Evolutionary conservation across 2,329 filamentous ascomycete species (phyloP), one percentile per base, ranked within the genome.

Genomic region (Bertia moriformis): DNA sequence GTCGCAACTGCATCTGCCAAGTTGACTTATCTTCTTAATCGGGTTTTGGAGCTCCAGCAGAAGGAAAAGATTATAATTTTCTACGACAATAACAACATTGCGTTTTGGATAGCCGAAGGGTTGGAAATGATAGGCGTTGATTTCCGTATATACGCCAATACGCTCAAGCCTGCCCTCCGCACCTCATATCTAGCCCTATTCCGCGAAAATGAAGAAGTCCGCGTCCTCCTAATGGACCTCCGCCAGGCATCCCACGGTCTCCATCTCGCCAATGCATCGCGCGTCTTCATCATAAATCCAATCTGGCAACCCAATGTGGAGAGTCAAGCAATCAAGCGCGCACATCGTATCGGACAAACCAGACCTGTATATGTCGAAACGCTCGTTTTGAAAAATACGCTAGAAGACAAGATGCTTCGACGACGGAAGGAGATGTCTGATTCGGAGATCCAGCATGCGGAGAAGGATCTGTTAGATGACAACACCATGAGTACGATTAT

Each of bases 291-390:
- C 39, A 61, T 80, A 12, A 79, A 77, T 42, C 76, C 77, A 0
- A 72, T 78, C 40, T 78, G 74, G 59, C 65, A 73, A 17, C 73
- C 73, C 0, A 35, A 66, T 19, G 59, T 78, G 2, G 75, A 81
- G 48, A 74, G 73, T 5, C 76, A 82, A 49, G 76, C 76, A 0
- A 75, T 81, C 47, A 80, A 80, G 48, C 70, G 76, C 48, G 74
- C 76, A 0, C 75, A 81, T 49, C 61, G 76, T 2, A 80, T 81
- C 40, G 77, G 76, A 0, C 77, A 81, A 46, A 74, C 43, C 17
- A 65, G 63, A 19, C 63, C 66, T 2, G 77, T 82, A 0, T 65
- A 64, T 18, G 74, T 79, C 0, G 74, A 81, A 48, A 81, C 76
- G 0, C 55, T 81, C 4, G 66, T 81, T 2, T 54, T 81, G 2